Evolutionary conservation across 148 eudicot species (phyloP).

Genomic region (Agrostemma githago): DNA sequence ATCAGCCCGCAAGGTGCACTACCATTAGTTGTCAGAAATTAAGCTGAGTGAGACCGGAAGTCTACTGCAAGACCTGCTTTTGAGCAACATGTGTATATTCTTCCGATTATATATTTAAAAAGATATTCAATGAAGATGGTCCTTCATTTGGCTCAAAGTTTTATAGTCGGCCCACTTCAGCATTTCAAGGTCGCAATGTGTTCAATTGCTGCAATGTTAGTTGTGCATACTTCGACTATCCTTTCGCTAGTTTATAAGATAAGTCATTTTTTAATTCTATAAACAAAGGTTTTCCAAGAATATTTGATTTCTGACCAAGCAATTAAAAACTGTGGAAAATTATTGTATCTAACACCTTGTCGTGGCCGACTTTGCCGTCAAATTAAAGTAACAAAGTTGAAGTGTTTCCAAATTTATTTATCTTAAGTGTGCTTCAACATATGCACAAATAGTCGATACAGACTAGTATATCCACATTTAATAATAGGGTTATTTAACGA

Average conservation of each 20-base stretch:
- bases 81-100: constrained; percentile 44
- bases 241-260: not conserved
- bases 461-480: no score
- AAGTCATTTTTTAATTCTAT: not conserved
- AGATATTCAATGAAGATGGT: constrained; percentile 70
- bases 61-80: constrained; percentile 20
- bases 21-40: constrained; percentile 15
- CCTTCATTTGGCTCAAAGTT: constrained; percentile 69
- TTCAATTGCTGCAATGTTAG: not conserved
- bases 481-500: no score
- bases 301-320: no score
- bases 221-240: not conserved
- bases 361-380: no score
- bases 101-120: constrained; percentile 44
- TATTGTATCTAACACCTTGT: no score
- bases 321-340: no score
- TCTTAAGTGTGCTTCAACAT: no score
- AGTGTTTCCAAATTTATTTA: no score
- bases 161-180: constrained; percentile 52
- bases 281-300: not conserved
- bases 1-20: not conserved
- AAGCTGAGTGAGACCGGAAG: constrained; percentile 23
- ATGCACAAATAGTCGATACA: no score
- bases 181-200: constrained; percentile 28
- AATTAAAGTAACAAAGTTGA: no score